These are phyloP conservation scores for Podila minutissima DNA, from an alignment of 192 early-diverging fungal species.

Conservation along the genomic window DNA sequence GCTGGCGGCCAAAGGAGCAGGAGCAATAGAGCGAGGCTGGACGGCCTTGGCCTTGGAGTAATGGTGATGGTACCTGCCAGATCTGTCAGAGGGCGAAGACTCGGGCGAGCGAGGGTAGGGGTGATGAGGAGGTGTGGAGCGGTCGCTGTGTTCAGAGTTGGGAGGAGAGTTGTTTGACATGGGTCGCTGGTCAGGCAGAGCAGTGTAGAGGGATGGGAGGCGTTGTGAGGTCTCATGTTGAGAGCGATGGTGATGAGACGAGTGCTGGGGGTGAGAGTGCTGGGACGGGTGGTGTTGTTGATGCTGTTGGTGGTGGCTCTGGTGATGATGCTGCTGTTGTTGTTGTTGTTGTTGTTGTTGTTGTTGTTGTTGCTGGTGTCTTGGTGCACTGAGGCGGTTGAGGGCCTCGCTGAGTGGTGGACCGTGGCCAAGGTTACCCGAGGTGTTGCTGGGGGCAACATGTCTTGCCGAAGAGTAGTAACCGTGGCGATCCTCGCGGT, in stretches of 20 bases:
- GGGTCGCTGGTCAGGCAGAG: slow-evolving; percentile 34
- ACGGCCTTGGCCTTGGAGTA: slow-evolving; percentile 31
- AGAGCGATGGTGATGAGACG: slow-evolving; percentile 6
- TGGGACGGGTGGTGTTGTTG: not conserved
- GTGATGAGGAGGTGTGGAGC: slow-evolving; percentile 18
- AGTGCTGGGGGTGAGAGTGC: slow-evolving; percentile 7
- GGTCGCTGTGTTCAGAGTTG: slow-evolving; percentile 14
- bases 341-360: not conserved
- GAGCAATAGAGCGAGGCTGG: slow-evolving; percentile 48
- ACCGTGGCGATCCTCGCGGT: slow-evolving; percentile 36
- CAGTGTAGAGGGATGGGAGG: slow-evolving; percentile 40
- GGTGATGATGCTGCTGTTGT: not conserved
- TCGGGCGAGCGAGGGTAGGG: slow-evolving; percentile 15
- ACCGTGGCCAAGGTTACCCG: slow-evolving; percentile 49
- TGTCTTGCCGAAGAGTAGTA: slow-evolving; percentile 48
- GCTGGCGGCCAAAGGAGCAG: slow-evolving; percentile 17
- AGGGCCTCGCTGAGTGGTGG: slow-evolving; percentile 36
- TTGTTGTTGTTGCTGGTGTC: not conserved
- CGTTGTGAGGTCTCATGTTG: slow-evolving; percentile 6
- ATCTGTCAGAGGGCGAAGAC: slow-evolving; percentile 12
- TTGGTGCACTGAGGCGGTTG: slow-evolving; percentile 23
- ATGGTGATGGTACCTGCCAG: slow-evolving; percentile 4
- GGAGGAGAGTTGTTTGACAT: slow-evolving; percentile 11
- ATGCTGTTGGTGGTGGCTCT: slow-evolving; percentile 12
- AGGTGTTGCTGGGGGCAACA: slow-evolving; percentile 46